Conservation (phyloP, 129 eudicot species). For the Apium graveolens region DNA sequence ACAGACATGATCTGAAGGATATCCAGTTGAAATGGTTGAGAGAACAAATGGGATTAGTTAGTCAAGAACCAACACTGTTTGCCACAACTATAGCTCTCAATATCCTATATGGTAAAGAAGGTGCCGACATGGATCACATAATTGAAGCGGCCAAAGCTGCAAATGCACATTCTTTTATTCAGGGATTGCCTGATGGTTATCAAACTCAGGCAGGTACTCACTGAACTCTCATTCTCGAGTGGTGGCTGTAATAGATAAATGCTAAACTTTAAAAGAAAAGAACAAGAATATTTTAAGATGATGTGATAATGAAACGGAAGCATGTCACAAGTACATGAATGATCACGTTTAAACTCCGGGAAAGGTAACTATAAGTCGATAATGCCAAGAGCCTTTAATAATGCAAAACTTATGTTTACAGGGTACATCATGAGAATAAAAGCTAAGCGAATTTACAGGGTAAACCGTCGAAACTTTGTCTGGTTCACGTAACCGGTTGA, state of each 20-base stretch:
- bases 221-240: background rate
- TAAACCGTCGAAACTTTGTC: background rate
- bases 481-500: background rate
- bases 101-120: constrained; percentile 60
- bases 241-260: background rate
- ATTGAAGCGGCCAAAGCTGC: constrained; percentile 59
- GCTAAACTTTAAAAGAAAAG: background rate
- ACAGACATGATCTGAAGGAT: constrained; percentile 49
- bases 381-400: background rate
- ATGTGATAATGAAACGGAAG: background rate
- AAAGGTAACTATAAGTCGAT: background rate
- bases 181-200: constrained; percentile 55
- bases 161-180: constrained; percentile 63
- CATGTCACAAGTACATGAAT: background rate
- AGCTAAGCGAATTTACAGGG: background rate
- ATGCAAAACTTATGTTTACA: background rate
- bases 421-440: background rate
- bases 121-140: constrained; percentile 41
- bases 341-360: background rate
- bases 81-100: constrained; percentile 72
- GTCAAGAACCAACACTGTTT: constrained; percentile 83
- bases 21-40: constrained; percentile 68
- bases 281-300: background rate
- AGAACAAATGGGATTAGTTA: constrained; percentile 74
- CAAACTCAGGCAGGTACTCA: constrained; percentile 48